Conservation (phyloP, 1,284 basidiomycete genomes). For the Trametes versicolor region DNA sequence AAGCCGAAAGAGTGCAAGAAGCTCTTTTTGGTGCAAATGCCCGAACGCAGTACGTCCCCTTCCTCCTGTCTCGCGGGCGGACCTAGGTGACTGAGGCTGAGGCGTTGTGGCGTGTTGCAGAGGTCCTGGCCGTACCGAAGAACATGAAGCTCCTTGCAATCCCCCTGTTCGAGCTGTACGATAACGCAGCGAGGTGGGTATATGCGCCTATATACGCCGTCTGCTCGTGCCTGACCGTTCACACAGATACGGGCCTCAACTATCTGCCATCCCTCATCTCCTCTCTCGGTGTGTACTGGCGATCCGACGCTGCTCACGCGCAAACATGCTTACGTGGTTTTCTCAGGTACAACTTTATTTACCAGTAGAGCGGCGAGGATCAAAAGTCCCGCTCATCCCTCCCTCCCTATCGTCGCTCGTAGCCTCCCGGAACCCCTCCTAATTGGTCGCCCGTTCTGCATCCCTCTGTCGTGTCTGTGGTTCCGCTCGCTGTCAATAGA, state of each 20-base stretch:
- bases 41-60: constrained; percentile 81
- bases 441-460: not conserved
- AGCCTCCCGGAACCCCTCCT: not conserved
- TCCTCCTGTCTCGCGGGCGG: not conserved
- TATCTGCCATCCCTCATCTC: constrained; percentile 94
- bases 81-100: not conserved
- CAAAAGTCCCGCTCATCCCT: constrained; percentile 14
- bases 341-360: constrained; percentile 73
- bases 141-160: constrained; percentile 99
- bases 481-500: constrained; percentile 13
- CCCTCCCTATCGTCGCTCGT: not conserved
- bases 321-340: not conserved
- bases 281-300: constrained; percentile 77
- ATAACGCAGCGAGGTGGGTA: constrained; percentile 88
- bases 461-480: constrained; percentile 1
- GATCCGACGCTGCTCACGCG: not conserved
- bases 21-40: constrained; percentile 95
- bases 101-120: constrained; percentile 52
- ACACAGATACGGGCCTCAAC: constrained; percentile 84
- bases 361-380: constrained; percentile 54
- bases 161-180: constrained; percentile 96
- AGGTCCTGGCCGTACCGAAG: constrained; percentile 94
- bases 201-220: constrained; percentile 8
- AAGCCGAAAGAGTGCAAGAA: constrained; percentile 99
- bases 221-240: constrained; percentile 12